Evolutionary conservation across 1,284 basidiomycete genomes (phyloP), one percentile per base, ranked within the genome.

Genomic region (Coniferiporia sulphurascens): DNA sequence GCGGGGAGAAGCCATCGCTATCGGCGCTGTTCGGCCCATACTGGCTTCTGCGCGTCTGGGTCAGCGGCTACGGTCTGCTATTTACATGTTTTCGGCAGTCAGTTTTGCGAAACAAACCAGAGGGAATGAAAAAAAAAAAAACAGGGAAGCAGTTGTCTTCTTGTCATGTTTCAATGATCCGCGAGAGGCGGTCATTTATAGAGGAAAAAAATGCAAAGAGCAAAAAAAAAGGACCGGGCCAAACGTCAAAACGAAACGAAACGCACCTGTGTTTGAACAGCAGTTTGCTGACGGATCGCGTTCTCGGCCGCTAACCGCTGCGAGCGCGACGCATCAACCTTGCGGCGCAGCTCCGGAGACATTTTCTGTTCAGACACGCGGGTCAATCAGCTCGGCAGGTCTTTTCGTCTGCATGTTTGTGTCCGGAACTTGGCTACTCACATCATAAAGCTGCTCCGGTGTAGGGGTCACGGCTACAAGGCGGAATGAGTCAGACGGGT

Each of bases 371-470:
- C 44, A 46, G 38, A 17, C 17, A 2, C 10, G 10, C 10, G n/a
- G n/a, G 2, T 43, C 8, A 43, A 13, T 43, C 10, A 13, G 10
- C n/a, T 43, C 41, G 8, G 2, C 12, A 2, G n/a, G n/a, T 43
- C n/a, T 43, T 12, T 43, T 12, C 41, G 41, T 13, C n/a, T 43
- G 10, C 41, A 46, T 21, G 17, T 4, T 17, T 46, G 12, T 19
- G 19, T 8, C 19, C 17, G 13, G 44, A 4, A 6, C 21, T 53
- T 59, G 56, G 32, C 61, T n/a, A n/a, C n/a, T 27, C 48, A 62
- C 56, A 6, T 59, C 61, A 34, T 65, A 65, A n/a, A 64, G 58
- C 49, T 65, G 58, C 41, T 65, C 64, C 12, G 63, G 63, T n/a
- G 64, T 65, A 6, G 64, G 64, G 15, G 61, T 63, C 15, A 64